These are phyloP conservation scores for Aciculoconidium aculeatum DNA, from an alignment of 805 yeast genomes.

Conservation along the genomic window DNA sequence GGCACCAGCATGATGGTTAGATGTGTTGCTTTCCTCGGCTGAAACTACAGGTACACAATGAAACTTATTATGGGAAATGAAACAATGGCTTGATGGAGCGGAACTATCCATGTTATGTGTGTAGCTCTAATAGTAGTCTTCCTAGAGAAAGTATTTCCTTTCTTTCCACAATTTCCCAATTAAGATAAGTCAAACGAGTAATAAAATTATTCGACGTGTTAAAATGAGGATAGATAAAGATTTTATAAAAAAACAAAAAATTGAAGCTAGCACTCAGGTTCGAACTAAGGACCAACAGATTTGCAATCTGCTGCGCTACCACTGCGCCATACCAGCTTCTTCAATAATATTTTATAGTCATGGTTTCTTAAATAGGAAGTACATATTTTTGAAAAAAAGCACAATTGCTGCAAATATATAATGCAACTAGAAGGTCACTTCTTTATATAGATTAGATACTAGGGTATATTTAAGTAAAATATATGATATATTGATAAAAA, in stretches of 20 bases:
- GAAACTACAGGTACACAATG: conserved; percentile 22
- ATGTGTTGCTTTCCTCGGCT: conserved; percentile 2
- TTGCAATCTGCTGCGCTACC: conserved; percentile 99
- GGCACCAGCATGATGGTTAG: conserved; percentile 1
- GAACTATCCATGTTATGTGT: too few relatives aligned
- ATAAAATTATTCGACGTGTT: too few relatives aligned
- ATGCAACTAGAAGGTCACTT: background rate
- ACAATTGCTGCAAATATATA: background rate
- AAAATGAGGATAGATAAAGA: too few relatives aligned
- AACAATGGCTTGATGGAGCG: conserved; percentile 19
- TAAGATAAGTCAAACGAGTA: too few relatives aligned
- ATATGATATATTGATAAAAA: too few relatives aligned
- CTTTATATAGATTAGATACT: too few relatives aligned
- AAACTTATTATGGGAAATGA: conserved; percentile 18
- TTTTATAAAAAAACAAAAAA: conserved; percentile 25
- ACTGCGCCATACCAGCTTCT: conserved; percentile 82
- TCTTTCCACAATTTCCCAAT: too few relatives aligned
- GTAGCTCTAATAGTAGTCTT: too few relatives aligned
- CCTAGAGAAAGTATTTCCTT: too few relatives aligned
- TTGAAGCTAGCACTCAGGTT: conserved; percentile 82
- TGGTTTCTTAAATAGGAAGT: too few relatives aligned
- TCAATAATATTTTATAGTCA: too few relatives aligned
- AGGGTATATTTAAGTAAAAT: too few relatives aligned
- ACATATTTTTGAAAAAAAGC: background rate
- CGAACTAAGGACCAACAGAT: conserved; percentile 98